Evolutionary conservation across 1,284 basidiomycete species (phyloP), one percentile per base, ranked within the genome.

Genomic region (Cutaneotrichosporon daszewskae): DNA sequence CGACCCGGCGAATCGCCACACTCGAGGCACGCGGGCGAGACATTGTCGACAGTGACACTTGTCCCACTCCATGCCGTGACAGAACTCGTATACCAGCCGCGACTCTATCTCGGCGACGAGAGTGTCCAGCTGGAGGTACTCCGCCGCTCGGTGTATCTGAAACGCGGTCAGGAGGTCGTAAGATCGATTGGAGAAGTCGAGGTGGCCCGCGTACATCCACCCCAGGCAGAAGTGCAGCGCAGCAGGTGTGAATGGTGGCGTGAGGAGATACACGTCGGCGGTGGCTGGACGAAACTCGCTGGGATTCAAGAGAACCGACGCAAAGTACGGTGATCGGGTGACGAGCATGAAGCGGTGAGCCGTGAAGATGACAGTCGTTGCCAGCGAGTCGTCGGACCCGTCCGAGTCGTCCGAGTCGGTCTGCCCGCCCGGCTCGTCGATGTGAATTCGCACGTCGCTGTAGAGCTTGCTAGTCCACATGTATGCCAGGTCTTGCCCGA

Each of bases 391-490:
- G 17, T 55, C 47, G 7, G 64, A 62, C n/a, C 54, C 57, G 39
- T 60, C 59, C 1, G 62, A 62, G 32, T 55, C 53, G 28, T 62
- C 52, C 11, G 54, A 48, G 38, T 51, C 40, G 32, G 32, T 43
- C 41, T 42, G 2, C 74, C 72, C 13, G 75, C 76, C 10, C 75
- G 50, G 50, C 1, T 49, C 17, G 36, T 76, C 77, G 29, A 91
- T 79, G 1, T 83, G 77, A 47, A 96, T 83, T 40, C 82, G 79
- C 14, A 91, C 80, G 68, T 96, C 91, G 2, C 87, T 86, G 69
- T 91, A 96, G 12, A 96, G 79, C 43, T 89, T 81, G 14, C 85
- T 87, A 22, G 90, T 75, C 91, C 91, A 95, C 88, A 92, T 92
- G 75, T 85, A 95, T 22, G 92, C 87, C 25, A 95, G 76, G 65